A percentile compares a stretch with the other conserved stretches of the same genome.
phyloP scores from a whole-genome alignment of 75 land plant genomes.

The Pinus taeda region DNA sequence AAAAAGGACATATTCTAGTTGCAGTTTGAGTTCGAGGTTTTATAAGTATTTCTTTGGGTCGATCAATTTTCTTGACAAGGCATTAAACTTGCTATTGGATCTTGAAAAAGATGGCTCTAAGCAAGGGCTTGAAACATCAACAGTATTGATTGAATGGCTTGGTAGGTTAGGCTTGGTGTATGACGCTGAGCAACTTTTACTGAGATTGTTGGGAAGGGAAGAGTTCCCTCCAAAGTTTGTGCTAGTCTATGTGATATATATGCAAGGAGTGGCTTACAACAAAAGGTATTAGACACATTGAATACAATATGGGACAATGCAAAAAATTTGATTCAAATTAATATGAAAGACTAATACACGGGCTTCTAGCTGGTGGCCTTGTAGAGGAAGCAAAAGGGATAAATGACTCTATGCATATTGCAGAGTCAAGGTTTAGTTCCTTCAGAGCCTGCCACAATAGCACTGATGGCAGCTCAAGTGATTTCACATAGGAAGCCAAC shows the following conservation, averaged over 20 bases:
- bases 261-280: constrained; percentile 32
- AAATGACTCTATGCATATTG: too few species aligned
- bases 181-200: constrained; percentile 57
- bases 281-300: constrained; percentile 46
- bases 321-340: not conserved
- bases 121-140: constrained; percentile 52
- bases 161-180: constrained; percentile 57
- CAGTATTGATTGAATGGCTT: constrained; percentile 61
- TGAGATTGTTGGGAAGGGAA: constrained; percentile 40
- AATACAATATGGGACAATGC: constrained; percentile 33
- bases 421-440: too few species aligned
- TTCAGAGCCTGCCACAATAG: too few species aligned
- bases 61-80: constrained; percentile 23
- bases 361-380: constrained; percentile 31
- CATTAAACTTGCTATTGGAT: constrained; percentile 47
- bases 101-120: constrained; percentile 44
- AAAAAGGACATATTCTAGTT: too few species aligned
- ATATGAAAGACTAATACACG: constrained; percentile 14
- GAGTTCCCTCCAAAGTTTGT: constrained; percentile 37
- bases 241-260: constrained; percentile 64
- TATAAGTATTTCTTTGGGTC: too few species aligned
- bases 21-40: too few species aligned
- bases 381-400: too few species aligned
- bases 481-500: too few species aligned
- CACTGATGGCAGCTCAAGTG: too few species aligned